Evolutionary conservation across 1,284 basidiomycete genomes (phyloP).

Genomic region (Malassezia furfur): DNA sequence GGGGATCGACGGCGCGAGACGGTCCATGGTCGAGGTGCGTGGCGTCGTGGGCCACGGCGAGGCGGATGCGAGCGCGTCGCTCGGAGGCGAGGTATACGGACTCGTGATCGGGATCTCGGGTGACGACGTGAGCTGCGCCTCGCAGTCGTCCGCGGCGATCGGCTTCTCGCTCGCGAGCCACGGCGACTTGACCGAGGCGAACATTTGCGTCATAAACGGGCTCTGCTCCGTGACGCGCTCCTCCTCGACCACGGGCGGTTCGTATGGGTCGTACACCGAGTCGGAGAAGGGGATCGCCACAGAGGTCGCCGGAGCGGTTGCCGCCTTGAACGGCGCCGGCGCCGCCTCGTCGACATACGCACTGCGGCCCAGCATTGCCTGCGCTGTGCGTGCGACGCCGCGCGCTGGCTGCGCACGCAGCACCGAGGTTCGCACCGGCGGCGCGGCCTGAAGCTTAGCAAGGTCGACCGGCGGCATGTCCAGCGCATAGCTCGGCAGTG

Average conservation of each 20-base stretch:
- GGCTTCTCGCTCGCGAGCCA: background rate
- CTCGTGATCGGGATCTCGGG: background rate
- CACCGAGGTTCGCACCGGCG: background rate
- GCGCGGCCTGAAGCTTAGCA: background rate
- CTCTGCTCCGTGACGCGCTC: background rate
- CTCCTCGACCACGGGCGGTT: background rate
- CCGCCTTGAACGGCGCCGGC: background rate
- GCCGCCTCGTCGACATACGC: background rate
- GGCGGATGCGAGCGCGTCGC: background rate
- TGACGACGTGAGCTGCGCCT: background rate
- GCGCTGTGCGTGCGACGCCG: background rate
- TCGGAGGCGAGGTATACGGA: background rate
- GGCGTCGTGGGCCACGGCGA: background rate
- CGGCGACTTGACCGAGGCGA: background rate
- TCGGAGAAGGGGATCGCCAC: background rate
- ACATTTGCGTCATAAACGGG: background rate
- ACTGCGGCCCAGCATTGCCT: background rate
- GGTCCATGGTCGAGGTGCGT: background rate
- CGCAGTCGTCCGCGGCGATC: background rate
- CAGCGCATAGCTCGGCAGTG: slow-evolving; percentile 12
- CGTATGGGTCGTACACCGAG: background rate
- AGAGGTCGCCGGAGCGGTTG: background rate
- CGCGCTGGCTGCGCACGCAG: background rate
- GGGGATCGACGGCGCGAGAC: slow-evolving; percentile 13
- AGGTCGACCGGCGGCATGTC: slow-evolving; percentile 14